phyloP scores from a whole-genome alignment of 441 rosid species.

The Manihot esculenta region DNA sequence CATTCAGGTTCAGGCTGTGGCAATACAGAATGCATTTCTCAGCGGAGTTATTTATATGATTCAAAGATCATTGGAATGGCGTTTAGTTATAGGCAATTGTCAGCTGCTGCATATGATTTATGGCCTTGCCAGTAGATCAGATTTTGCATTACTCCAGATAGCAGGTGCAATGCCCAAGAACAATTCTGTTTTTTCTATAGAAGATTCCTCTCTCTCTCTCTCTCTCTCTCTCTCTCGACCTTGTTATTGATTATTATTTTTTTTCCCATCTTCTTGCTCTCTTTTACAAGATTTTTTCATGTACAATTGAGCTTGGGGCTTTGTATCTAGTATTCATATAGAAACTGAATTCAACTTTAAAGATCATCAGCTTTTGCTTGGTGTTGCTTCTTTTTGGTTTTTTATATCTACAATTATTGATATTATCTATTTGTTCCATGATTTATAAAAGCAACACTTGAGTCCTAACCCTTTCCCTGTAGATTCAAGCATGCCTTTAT shows the following conservation, averaged over 20 bases:
- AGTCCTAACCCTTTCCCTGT: too few species aligned
- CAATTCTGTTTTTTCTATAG: slow-evolving; percentile 10
- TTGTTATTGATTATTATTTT: slow-evolving; percentile 1
- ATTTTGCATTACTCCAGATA: slow-evolving; percentile 23
- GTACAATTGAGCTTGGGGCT: slow-evolving; percentile 40
- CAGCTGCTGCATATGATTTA: not conserved
- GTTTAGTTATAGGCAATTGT: slow-evolving; percentile 15
- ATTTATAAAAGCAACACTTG: not conserved
- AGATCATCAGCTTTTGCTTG: slow-evolving; percentile 14
- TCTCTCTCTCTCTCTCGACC: not conserved
- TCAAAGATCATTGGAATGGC: slow-evolving; percentile 11
- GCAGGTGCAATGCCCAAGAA: slow-evolving; percentile 16
- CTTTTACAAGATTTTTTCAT: slow-evolving; percentile 17
- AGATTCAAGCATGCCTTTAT: too few species aligned
- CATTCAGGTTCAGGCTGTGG: not conserved
- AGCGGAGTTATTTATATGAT: slow-evolving; percentile 10
- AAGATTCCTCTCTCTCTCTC: not conserved
- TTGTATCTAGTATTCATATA: slow-evolving; percentile 33
- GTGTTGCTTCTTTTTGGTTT: not conserved
- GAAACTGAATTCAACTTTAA: slow-evolving; percentile 21
- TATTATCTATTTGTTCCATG: not conserved
- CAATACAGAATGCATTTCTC: not conserved
- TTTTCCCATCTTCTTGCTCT: not conserved
- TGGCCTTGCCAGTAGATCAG: not conserved
- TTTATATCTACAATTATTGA: not conserved